Conservation (phyloP, 306 rosid genomes). For the Cicer bijugum region DNA sequence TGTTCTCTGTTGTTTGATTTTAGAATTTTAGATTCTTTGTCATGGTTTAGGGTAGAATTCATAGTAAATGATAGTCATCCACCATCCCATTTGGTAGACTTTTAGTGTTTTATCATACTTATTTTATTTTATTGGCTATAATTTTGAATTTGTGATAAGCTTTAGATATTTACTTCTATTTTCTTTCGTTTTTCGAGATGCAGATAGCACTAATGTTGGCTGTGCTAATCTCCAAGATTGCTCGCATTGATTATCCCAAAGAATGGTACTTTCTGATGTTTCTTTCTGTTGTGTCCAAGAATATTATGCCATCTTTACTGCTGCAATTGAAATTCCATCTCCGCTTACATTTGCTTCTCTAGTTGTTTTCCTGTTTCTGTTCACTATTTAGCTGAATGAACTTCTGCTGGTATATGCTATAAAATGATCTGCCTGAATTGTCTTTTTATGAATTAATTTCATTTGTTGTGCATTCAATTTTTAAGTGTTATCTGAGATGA, state of each 20-base stretch:
- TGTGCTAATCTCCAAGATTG: slow-evolving; percentile 89
- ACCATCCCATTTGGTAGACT: not conserved
- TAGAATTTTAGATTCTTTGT: not conserved
- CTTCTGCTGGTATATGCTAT: not conserved
- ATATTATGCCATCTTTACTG: slow-evolving; percentile 8
- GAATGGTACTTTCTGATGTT: slow-evolving; percentile 71
- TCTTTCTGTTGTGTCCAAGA: slow-evolving; percentile 28
- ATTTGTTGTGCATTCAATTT: slow-evolving; percentile 8
- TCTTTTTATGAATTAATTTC: slow-evolving; percentile 8
- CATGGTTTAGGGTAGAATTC: slow-evolving; percentile 16
- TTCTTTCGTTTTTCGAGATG: slow-evolving; percentile 40
- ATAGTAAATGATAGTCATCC: slow-evolving; percentile 13
- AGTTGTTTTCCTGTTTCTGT: not conserved
- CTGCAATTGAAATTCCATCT: slow-evolving; percentile 28
- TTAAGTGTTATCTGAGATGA: slow-evolving; percentile 19
- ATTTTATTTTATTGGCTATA: slow-evolving; percentile 11
- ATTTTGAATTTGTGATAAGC: slow-evolving; percentile 25
- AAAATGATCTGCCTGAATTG: slow-evolving; percentile 19
- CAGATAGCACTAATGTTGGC: slow-evolving; percentile 92
- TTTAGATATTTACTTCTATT: slow-evolving; percentile 42
- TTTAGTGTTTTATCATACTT: slow-evolving; percentile 6
- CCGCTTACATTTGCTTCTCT: not conserved
- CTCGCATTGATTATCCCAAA: slow-evolving; percentile 92
- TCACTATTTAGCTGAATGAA: slow-evolving; percentile 20
- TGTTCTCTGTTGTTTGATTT: slow-evolving; percentile 26